Evolutionary conservation across 768 basidiomycete genomes (phyloP).

Genomic region (Plicaturopsis crispa): DNA sequence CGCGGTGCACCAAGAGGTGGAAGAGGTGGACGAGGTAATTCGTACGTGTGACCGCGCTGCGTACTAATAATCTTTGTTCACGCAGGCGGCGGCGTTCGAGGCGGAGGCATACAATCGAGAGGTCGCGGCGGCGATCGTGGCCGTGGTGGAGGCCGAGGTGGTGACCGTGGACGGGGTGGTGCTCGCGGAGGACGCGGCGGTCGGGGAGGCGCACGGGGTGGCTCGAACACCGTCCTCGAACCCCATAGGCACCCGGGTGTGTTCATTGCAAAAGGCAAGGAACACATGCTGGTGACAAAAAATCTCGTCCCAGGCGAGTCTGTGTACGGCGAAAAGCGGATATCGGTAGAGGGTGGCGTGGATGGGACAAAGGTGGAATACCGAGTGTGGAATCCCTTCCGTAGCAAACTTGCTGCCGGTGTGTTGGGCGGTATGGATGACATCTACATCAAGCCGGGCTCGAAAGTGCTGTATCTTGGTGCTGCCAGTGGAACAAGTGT

Average conservation of each 20-base stretch:
- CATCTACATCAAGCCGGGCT: conserved; percentile 88
- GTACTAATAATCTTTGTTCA: neutral
- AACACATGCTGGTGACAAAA: conserved; percentile 93
- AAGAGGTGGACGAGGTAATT: conserved; percentile 19
- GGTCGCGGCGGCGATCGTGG: conserved; percentile 28
- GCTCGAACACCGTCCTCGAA: conserved; percentile 85
- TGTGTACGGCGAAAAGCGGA: conserved; percentile 98
- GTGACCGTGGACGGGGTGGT: conserved; percentile 37
- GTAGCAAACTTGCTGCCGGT: conserved; percentile 94
- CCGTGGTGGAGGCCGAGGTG: conserved; percentile 31
- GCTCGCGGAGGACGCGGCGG: conserved; percentile 53
- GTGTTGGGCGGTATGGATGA: conserved; percentile 92
- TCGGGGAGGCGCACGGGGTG: conserved; percentile 69
- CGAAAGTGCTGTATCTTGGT: conserved; percentile 95
- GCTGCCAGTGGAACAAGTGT: conserved; percentile 98
- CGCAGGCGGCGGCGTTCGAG: conserved; percentile 14
- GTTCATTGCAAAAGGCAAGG: conserved; percentile 97
- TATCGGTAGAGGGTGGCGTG: conserved; percentile 69
- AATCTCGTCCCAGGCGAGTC: conserved; percentile 97
- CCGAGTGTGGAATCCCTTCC: conserved; percentile 99
- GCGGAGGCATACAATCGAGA: conserved; percentile 20
- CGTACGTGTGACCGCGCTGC: neutral
- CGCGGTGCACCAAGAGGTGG: conserved; percentile 29
- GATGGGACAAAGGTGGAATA: conserved; percentile 91
- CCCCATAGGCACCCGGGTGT: conserved; percentile 93